Conservation (phyloP, 2,329 filamentous ascomycete genomes). For the Xylaria sp. region DNA sequence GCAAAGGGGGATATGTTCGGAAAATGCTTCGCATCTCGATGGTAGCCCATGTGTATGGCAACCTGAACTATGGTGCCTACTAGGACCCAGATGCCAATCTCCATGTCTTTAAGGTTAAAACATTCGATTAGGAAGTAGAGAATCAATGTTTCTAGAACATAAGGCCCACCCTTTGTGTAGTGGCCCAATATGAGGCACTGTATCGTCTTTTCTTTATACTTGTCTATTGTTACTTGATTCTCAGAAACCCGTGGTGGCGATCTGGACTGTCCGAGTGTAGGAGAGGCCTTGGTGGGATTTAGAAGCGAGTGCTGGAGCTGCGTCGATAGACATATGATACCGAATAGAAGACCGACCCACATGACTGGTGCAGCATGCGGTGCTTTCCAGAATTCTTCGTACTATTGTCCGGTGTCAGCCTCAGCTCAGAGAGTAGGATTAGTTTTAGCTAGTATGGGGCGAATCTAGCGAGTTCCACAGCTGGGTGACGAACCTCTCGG, state of each 20-base stretch:
- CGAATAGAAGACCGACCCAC: slow-evolving; percentile 63
- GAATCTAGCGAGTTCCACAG: not conserved
- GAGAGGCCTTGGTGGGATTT: not conserved
- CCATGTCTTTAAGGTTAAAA: slow-evolving; percentile 60
- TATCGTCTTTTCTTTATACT: slow-evolving; percentile 53
- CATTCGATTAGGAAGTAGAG: slow-evolving; percentile 64
- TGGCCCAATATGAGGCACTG: slow-evolving; percentile 63
- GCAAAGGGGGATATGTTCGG: slow-evolving; percentile 56
- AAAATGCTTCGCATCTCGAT: slow-evolving; percentile 56
- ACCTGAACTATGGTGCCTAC: slow-evolving; percentile 60
- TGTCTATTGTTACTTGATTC: not conserved
- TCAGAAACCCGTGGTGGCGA: not conserved
- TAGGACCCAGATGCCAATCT: slow-evolving; percentile 61
- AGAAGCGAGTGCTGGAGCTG: not conserved
- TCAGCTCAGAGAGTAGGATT: not conserved
- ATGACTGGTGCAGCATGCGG: slow-evolving; percentile 59
- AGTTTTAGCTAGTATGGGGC: not conserved
- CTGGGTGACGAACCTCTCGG: slow-evolving; percentile 42
- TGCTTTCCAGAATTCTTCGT: slow-evolving; percentile 61
- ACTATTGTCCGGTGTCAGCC: slow-evolving; percentile 48
- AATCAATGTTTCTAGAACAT: slow-evolving; percentile 64
- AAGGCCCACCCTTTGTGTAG: slow-evolving; percentile 59
- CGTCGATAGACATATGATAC: slow-evolving; percentile 60
- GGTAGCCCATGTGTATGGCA: slow-evolving; percentile 66
- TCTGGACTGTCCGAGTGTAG: not conserved